Conservation (phyloP, 1,139 yeast species). For the Protomyces inouyei region DNA sequence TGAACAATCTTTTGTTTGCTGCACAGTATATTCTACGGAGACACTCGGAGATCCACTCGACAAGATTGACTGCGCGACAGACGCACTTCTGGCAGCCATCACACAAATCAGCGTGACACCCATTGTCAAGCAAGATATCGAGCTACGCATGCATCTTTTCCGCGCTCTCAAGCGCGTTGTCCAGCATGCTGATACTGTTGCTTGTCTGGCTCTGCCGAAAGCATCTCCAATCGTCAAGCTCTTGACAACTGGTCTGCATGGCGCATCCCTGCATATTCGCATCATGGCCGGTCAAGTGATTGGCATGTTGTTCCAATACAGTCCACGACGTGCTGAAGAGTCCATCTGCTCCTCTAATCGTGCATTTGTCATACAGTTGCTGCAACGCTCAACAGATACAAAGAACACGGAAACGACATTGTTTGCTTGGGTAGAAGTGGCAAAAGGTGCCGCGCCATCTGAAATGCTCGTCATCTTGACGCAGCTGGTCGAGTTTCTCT, state of each 20-base stretch:
- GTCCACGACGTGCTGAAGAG: conserved; percentile 3
- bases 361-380: conserved; percentile 21
- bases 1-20: background rate
- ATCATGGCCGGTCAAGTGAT: conserved; percentile 7
- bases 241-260: background rate
- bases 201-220: background rate
- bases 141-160: background rate
- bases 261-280: conserved; percentile 3
- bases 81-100: background rate
- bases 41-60: background rate
- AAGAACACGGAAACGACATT: conserved; percentile 58
- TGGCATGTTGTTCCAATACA: conserved; percentile 3
- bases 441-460: conserved; percentile 57
- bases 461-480: conserved; percentile 57
- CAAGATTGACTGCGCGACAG: background rate
- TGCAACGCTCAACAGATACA: conserved; percentile 30
- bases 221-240: background rate
- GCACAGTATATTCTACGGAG: background rate
- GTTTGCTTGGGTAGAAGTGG: conserved; percentile 57
- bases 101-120: background rate
- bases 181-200: background rate
- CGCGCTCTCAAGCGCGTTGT: background rate
- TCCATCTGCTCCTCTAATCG: conserved; percentile 4
- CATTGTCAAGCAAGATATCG: background rate
- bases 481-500: conserved; percentile 56